phyloP scores from a whole-genome alignment of 768 basidiomycete genomes.

The Panellus pusillus region DNA sequence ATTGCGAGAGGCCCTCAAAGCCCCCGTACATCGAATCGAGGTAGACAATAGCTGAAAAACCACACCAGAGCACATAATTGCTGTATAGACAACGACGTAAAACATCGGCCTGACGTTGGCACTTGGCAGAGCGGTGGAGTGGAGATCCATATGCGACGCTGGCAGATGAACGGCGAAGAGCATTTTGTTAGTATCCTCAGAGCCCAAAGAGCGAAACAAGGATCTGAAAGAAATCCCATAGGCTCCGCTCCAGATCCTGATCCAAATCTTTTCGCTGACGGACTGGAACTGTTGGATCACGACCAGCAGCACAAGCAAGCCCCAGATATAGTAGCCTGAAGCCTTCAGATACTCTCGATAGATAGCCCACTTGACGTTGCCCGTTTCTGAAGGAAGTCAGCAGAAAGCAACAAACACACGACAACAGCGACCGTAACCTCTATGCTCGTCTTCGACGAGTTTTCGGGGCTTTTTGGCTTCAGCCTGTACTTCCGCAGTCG shows the following conservation, averaged over 20 bases:
- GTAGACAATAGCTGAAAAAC: background rate
- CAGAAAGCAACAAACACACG: background rate
- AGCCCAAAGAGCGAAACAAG: background rate
- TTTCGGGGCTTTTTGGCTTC: constrained; percentile 64
- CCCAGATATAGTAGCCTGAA: constrained; percentile 76
- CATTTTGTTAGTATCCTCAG: too few relatives aligned
- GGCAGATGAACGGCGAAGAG: background rate
- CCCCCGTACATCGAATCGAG: constrained; percentile 56
- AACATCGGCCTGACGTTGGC: constrained; percentile 32
- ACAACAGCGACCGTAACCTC: constrained; percentile 26
- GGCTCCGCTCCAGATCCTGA: constrained; percentile 40
- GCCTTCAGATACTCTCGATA: constrained; percentile 70
- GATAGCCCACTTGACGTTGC: constrained; percentile 77
- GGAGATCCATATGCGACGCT: constrained; percentile 23
- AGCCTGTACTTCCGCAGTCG: constrained; percentile 7
- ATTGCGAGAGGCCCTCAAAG: constrained; percentile 44
- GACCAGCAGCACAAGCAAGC: constrained; percentile 48
- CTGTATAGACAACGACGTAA: constrained; percentile 66
- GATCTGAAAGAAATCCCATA: background rate
- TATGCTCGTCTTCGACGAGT: constrained; percentile 77
- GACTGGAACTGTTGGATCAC: constrained; percentile 47
- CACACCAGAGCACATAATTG: constrained; percentile 42
- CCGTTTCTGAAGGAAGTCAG: constrained; percentile 44
- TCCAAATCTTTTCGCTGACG: constrained; percentile 64
- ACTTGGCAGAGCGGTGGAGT: constrained; percentile 30